phyloP scores from a whole-genome alignment of 805 yeast species.

The Phaffomyces opuntiae region DNA sequence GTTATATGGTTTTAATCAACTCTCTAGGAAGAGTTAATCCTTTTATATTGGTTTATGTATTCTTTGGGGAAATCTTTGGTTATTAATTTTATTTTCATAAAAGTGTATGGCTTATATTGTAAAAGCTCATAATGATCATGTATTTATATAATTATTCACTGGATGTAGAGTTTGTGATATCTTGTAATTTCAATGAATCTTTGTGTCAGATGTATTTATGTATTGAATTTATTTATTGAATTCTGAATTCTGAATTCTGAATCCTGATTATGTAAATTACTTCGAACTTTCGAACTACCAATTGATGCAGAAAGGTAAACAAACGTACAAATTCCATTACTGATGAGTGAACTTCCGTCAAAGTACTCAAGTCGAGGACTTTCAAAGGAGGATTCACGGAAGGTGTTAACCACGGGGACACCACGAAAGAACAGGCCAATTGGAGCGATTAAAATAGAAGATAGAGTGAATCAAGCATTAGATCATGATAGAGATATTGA shows the following conservation, averaged over 20 bases:
- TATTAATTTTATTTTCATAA: background rate
- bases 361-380: conserved; percentile 19
- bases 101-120: background rate
- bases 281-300: no score
- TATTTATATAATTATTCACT: background rate
- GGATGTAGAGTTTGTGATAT: background rate
- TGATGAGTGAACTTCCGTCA: conserved; percentile 18
- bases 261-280: no score
- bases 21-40: background rate
- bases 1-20: no score
- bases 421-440: conserved; percentile 16
- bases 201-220: background rate
- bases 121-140: conserved; percentile 2
- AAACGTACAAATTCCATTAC: background rate
- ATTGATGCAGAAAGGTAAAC: no score
- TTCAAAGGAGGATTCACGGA: conserved; percentile 10
- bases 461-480: conserved; percentile 16
- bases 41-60: background rate
- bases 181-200: background rate
- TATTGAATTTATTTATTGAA: background rate
- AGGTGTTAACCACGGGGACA: conserved; percentile 13
- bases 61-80: no score
- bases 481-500: background rate
- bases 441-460: conserved; percentile 22
- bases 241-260: no score